Base-by-base conservation (phyloP, 768 basidiomycete genomes). In the Guyanaporus albipodus region DNA sequence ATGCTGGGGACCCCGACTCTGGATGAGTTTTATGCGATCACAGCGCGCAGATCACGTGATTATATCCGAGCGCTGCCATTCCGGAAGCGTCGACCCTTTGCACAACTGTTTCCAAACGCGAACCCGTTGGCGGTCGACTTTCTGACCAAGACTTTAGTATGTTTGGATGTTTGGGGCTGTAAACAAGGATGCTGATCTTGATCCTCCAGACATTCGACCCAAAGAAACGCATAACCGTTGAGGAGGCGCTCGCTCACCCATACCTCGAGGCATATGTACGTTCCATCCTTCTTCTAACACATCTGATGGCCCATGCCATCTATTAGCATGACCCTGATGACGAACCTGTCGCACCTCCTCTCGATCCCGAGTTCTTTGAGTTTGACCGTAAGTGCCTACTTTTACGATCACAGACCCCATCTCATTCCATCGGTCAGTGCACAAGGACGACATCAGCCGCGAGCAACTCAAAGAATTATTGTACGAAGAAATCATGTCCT, bases 11-110 rank as follows among this genome's bases (percentile, higher is more conserved):
- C 96, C 26, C 96, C 96, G 3, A 91, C 92, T 2, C 74, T 98
- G 45, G 96, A 99, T 55, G 96, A 98, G 61, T 98, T 97, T 70
- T 93, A 97, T 70, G 91, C 91, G 31, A 98, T 99, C 62, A 93
- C 90, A 14, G 91, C 91, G 9, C 79, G 85, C 15, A 73, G 94
- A 44, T 95, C 92, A 39, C 83, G 92, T 36, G 94, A 98, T 62
- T 98, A 98, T 67, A 88, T 98, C 52, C 86, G 94, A 17, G 89
- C 91, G 1, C 70, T 99, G 55, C 95, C 94, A 2, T 96, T 98
- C 79, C 79, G 88, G 53, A 95, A 93, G 71, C 80, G 79, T 55
- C 77, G 79, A 52, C 82, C 90, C 23, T 93, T 99, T 59, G 75
- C 82, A 27, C 76, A 80, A 34, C 64, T 99, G 38, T 98, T 94